These are phyloP conservation scores for Saturnispora sekii DNA, from an alignment of 805 yeast species.

Conservation along the genomic window DNA sequence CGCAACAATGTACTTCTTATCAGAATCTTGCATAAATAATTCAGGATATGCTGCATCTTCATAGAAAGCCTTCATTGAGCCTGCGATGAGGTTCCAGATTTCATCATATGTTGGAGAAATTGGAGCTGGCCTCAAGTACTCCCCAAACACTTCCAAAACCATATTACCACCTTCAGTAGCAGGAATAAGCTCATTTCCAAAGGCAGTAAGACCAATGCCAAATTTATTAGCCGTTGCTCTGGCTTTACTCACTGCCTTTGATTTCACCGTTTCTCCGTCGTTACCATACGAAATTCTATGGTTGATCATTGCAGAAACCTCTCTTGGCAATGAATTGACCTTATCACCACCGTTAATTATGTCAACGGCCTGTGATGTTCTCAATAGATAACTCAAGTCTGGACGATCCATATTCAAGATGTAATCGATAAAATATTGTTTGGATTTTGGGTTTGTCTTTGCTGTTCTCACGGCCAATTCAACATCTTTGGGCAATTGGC, in stretches of 20 bases:
- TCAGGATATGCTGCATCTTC: slow-evolving; percentile 36
- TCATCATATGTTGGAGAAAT: slow-evolving; percentile 33
- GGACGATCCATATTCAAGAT: slow-evolving; percentile 13
- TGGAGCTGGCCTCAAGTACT: slow-evolving; percentile 34
- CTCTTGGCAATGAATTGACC: slow-evolving; percentile 68
- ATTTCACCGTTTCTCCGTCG: slow-evolving; percentile 26
- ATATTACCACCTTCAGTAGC: slow-evolving; percentile 20
- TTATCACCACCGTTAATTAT: slow-evolving; percentile 64
- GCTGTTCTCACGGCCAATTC: slow-evolving; percentile 7
- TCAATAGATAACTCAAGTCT: slow-evolving; percentile 33
- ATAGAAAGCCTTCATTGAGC: slow-evolving; percentile 51
- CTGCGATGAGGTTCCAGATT: slow-evolving; percentile 49
- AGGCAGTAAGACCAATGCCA: slow-evolving; percentile 27
- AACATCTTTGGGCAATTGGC: slow-evolving; percentile 12
- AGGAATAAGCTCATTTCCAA: slow-evolving; percentile 24
- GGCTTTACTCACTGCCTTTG: slow-evolving; percentile 27
- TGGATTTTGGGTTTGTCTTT: slow-evolving; percentile 26
- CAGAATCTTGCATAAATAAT: slow-evolving; percentile 11
- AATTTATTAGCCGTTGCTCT: slow-evolving; percentile 26
- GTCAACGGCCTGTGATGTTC: slow-evolving; percentile 62
- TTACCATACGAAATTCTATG: slow-evolving; percentile 50
- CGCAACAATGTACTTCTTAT: slow-evolving; percentile 30
- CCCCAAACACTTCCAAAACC: slow-evolving; percentile 13
- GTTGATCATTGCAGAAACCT: slow-evolving; percentile 43
- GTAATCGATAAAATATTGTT: slow-evolving; percentile 26